Conservation (phyloP, 208 protist genomes). For the Leishmania arabica region DNA sequence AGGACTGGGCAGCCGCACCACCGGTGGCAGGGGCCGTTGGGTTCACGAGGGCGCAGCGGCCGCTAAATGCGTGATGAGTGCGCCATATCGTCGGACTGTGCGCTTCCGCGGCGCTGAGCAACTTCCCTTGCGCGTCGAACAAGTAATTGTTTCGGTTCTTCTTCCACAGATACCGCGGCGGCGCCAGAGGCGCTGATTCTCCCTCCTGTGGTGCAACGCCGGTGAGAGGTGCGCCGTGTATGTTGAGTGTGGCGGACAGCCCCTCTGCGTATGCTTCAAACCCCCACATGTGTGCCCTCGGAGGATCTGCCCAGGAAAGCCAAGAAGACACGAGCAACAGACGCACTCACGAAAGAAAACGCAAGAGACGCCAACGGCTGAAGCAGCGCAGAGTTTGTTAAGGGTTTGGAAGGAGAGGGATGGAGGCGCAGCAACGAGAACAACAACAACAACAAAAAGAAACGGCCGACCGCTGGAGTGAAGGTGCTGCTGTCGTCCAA, state of each 20-base stretch:
- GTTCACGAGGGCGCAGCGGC: conserved; percentile 46
- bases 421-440: background rate
- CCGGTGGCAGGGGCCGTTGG: background rate
- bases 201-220: background rate
- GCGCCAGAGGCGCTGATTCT: conserved; percentile 13
- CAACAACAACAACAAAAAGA: background rate
- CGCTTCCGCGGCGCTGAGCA: conserved; percentile 29
- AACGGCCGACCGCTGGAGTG: background rate
- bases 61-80: conserved; percentile 77
- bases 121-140: conserved; percentile 34
- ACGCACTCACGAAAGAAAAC: background rate
- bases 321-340: background rate
- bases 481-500: background rate
- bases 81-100: conserved; percentile 58
- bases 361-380: no score
- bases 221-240: background rate
- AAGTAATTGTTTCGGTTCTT: conserved; percentile 34
- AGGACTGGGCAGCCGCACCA: background rate
- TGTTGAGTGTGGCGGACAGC: conserved; percentile 4
- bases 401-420: background rate
- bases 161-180: conserved; percentile 34
- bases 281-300: conserved; percentile 30
- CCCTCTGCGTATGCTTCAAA: conserved; percentile 52
- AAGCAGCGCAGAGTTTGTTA: background rate
- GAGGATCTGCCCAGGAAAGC: background rate